These are phyloP conservation scores for Elsinoe ampelina DNA, from an alignment of 2,329 filamentous ascomycete species.

Conservation along the genomic window DNA sequence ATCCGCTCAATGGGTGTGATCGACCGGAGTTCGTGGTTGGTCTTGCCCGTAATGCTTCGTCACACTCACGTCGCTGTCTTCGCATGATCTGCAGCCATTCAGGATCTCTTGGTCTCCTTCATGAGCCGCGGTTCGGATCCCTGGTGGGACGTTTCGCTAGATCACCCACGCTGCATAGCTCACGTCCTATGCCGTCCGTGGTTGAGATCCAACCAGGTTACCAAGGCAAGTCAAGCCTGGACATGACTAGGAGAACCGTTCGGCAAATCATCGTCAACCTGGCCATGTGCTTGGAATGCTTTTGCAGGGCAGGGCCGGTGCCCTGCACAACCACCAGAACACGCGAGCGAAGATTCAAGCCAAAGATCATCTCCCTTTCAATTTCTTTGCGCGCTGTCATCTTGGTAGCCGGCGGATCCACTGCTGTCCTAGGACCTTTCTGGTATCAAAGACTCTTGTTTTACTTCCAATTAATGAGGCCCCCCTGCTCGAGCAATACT, in stretches of 20 bases:
- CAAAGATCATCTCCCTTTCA: background rate
- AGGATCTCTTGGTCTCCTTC: background rate
- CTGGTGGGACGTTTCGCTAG: background rate
- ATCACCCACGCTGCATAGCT: background rate
- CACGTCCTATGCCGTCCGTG: background rate
- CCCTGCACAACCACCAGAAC: slow-evolving; percentile 1
- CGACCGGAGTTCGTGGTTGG: slow-evolving; percentile 9
- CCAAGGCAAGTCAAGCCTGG: background rate
- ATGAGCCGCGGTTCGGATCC: background rate
- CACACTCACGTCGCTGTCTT: background rate
- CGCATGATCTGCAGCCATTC: background rate
- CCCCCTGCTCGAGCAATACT: background rate
- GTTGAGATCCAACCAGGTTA: slow-evolving; percentile 5
- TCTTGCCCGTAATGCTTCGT: background rate
- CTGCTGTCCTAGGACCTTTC: background rate
- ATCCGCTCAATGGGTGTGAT: background rate
- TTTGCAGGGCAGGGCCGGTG: slow-evolving; percentile 9
- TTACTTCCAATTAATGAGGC: slow-evolving; percentile 4
- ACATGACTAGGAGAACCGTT: background rate
- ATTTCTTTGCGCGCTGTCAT: slow-evolving; percentile 4
- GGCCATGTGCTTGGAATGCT: slow-evolving; percentile 8
- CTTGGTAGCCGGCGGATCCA: slow-evolving; percentile 3
- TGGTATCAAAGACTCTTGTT: background rate
- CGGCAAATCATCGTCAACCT: slow-evolving; percentile 1
- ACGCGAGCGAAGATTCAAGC: slow-evolving; percentile 7